Conservation (phyloP, 139 green algal species). For the Auxenochlorella pyrenoidosa region DNA sequence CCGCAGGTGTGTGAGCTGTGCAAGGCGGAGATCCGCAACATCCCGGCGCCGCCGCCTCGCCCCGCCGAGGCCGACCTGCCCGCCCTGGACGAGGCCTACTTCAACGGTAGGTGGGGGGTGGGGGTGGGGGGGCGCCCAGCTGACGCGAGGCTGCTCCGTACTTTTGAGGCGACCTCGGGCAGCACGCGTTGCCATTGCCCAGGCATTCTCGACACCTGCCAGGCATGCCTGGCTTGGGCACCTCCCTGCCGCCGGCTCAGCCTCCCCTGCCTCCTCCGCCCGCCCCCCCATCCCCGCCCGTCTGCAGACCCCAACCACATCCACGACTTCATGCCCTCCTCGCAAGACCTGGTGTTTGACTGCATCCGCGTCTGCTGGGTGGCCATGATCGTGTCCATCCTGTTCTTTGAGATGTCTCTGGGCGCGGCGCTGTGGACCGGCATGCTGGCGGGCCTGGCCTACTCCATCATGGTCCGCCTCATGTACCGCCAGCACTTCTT, state of each 20-base stretch:
- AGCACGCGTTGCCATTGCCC: too few species aligned
- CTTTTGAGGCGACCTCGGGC: too few species aligned
- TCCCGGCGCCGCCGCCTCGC: conserved; percentile 54
- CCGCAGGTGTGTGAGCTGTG: conserved; percentile 70
- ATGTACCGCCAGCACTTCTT: conserved; percentile 64
- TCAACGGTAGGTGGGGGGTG: background rate
- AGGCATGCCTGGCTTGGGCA: background rate
- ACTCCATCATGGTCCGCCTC: conserved; percentile 62
- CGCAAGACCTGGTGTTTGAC: conserved; percentile 84
- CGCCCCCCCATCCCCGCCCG: too few species aligned
- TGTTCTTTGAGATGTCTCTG: conserved; percentile 66
- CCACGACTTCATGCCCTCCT: conserved; percentile 45
- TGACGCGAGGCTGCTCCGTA: too few species aligned
- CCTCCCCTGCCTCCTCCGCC: background rate
- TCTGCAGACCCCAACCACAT: conserved; percentile 34
- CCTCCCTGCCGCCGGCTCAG: background rate
- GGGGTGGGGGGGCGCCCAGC: background rate
- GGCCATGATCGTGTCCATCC: conserved; percentile 61
- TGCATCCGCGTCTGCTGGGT: conserved; percentile 86
- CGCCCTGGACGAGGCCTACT: conserved; percentile 28
- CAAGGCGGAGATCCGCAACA: conserved; percentile 66
- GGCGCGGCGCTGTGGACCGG: conserved; percentile 66
- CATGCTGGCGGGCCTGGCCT: conserved; percentile 61
- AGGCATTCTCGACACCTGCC: too few species aligned
- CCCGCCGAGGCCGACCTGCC: conserved; percentile 21